Conservation (phyloP, 2,329 filamentous ascomycete genomes). For the Metarhizium brunneum region DNA sequence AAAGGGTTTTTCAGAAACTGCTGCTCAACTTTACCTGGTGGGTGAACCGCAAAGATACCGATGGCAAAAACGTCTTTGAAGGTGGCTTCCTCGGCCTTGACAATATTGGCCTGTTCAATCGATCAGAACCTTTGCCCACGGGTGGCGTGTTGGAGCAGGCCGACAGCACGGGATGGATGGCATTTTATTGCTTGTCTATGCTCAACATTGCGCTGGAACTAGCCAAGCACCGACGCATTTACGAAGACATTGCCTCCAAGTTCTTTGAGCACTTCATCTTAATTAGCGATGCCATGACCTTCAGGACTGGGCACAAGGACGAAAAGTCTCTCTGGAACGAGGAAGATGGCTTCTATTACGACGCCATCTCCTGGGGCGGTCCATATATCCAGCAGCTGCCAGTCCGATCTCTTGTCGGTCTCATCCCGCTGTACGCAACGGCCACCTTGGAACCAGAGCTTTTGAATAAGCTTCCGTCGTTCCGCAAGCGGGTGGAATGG, state of each 20-base stretch:
- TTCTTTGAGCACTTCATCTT: constrained; percentile 99
- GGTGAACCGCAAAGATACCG: constrained; percentile 91
- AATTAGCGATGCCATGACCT: constrained; percentile 95
- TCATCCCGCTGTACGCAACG: constrained; percentile 89
- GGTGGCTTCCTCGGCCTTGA: constrained; percentile 91
- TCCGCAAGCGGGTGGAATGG: constrained; percentile 91
- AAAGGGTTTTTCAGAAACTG: constrained; percentile 93
- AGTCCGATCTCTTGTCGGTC: constrained; percentile 81
- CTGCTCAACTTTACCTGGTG: constrained; percentile 98
- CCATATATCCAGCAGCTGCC: constrained; percentile 90
- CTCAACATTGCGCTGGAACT: constrained; percentile 92
- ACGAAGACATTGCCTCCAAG: constrained; percentile 95
- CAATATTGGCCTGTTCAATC: constrained; percentile 96
- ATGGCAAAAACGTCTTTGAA: constrained; percentile 96
- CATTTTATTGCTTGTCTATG: constrained; percentile 94
- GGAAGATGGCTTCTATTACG: constrained; percentile 95
- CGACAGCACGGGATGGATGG: constrained; percentile 98
- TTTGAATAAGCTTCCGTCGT: constrained; percentile 81
- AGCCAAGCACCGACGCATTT: constrained; percentile 87
- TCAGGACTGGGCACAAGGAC: constrained; percentile 57
- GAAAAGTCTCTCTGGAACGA: constrained; percentile 94
- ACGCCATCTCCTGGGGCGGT: constrained; percentile 92
- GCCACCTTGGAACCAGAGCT: constrained; percentile 89
- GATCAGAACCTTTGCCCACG: constrained; percentile 87
- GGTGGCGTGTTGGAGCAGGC: constrained; percentile 92